Evolutionary conservation across 257 asterid genomes (phyloP), one percentile per base, ranked within the genome.

Genomic region (Solanum stenotomum): DNA sequence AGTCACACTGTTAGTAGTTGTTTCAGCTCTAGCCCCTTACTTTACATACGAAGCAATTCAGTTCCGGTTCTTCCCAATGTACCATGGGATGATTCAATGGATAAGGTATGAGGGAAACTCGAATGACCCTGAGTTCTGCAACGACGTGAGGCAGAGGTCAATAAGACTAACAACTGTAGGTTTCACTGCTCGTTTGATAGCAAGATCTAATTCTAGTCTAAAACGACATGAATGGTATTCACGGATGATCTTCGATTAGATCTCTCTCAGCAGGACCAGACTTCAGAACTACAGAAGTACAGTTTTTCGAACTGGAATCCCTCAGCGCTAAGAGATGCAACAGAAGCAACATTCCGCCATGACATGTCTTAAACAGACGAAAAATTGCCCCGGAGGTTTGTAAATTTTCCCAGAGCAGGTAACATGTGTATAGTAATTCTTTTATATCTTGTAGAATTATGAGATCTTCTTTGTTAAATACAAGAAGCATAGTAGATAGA

Each of bases 81-180:
- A 95, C 91, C 99, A 97, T 70, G 96, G 94, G 18, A 94, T 94
- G 98, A 93, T 97, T 77, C 99, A 97, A 88, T 96, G 98, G 99
- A 92, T 94, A 33, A 91, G 98, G 89, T 72, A 94, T 27, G 98
- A 97, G 93, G 98, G 99, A 0, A 89, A 87, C 10, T 42, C 89
- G 1, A 97, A 95, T 33, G 99, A 95, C 70, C 96, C 95, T 0
- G 98, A 92, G 40, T 96, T 89, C 77, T 94, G 98, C 87, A 87
- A 90, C 16, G 81, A 92, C 90, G 94, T 95, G 86, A 90, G 99
- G 75, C 95, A 96, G 89, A 94, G 98, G 81, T 97, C 99, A 1
- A 94, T 94, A 44, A 89, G 91, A 40, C 90, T 91, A 25, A 93
- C 94, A 0, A 96, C 98, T 5, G 99, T 97, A 3, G 99, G 99